A percentile compares a stretch with the other conserved stretches of the same genome.
These are phyloP conservation scores for Cercospora nicotianae DNA, from an alignment of 2,329 filamentous ascomycete genomes.

Conservation along the genomic window DNA sequence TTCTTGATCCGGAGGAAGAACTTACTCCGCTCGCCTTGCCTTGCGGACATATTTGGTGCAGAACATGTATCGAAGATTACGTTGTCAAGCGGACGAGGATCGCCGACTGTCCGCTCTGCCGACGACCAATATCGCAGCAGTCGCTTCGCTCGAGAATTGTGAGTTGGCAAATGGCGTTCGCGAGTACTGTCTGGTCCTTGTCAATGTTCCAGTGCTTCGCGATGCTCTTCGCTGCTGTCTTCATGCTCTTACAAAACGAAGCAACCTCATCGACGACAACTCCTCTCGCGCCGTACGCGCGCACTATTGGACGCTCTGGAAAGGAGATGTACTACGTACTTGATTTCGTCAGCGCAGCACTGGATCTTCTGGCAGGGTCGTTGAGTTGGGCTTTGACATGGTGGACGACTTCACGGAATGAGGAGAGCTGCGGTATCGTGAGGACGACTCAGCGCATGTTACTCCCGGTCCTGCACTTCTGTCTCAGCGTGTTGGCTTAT, in stretches of 20 bases:
- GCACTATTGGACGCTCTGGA: background rate
- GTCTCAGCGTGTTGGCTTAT: background rate
- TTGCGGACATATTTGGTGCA: background rate
- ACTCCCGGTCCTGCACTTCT: background rate
- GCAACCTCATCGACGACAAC: background rate
- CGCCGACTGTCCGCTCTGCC: background rate
- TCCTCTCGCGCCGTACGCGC: too few relatives aligned
- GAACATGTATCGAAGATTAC: background rate
- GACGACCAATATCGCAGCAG: background rate
- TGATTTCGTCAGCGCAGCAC: background rate
- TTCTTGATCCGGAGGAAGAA: too few relatives aligned
- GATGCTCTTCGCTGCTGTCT: background rate
- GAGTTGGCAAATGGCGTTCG: background rate
- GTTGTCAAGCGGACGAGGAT: background rate
- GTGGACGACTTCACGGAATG: background rate
- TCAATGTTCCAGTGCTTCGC: background rate
- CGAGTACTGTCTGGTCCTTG: background rate
- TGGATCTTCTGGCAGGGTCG: background rate
- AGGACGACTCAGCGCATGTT: background rate
- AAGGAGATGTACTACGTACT: background rate
- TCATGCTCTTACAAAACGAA: background rate
- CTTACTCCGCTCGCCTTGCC: background rate
- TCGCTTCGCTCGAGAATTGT: background rate
- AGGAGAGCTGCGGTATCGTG: background rate
- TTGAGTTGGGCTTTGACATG: background rate